Conservation (phyloP, 768 basidiomycete genomes). For the Trametes coccinea region DNA sequence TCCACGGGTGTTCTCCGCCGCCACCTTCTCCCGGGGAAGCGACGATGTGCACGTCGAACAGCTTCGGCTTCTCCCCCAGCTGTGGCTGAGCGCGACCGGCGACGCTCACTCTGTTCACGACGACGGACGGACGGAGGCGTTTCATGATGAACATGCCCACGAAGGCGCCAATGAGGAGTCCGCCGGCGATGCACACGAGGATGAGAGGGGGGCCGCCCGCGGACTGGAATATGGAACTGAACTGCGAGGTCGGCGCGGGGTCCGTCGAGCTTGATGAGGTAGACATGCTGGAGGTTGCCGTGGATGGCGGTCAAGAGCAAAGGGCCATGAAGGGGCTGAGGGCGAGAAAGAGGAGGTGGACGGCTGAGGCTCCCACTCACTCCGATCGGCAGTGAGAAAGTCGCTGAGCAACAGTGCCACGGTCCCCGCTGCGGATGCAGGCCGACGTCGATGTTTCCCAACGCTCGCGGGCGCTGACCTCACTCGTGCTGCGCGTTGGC, state of each 20-base stretch:
- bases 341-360: background rate
- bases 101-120: conserved; percentile 5
- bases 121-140: conserved; percentile 19
- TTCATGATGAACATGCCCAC: conserved; percentile 20
- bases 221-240: conserved; percentile 20
- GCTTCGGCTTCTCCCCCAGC: conserved; percentile 20
- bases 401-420: background rate
- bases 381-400: conserved; percentile 4
- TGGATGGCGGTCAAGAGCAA: conserved; percentile 1
- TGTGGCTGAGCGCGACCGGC: background rate
- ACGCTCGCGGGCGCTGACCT: background rate
- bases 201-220: conserved; percentile 26
- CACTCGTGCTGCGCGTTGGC: background rate
- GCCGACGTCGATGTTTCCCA: conserved; percentile 4
- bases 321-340: background rate
- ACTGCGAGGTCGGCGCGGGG: background rate
- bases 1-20: background rate
- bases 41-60: conserved; percentile 16
- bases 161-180: conserved; percentile 24
- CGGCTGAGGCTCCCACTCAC: background rate
- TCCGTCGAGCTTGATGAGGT: background rate
- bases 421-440: conserved; percentile 6
- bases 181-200: conserved; percentile 28
- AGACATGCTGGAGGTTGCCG: background rate
- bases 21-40: background rate